Evolutionary conservation across 805 yeast genomes (phyloP).

Genomic region (Saccharomycopsis oosterbeekiorum): DNA sequence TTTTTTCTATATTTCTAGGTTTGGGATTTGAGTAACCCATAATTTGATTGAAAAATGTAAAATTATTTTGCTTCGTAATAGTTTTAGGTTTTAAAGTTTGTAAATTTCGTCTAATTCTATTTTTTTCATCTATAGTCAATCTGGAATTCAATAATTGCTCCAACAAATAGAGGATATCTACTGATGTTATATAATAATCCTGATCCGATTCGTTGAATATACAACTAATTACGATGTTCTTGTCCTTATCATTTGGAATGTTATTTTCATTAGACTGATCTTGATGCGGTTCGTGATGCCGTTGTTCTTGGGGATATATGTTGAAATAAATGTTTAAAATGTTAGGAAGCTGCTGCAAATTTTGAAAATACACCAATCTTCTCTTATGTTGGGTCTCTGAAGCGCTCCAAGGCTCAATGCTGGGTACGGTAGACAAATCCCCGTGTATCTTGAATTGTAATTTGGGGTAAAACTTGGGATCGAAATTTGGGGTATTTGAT

Average conservation of each 20-base stretch:
- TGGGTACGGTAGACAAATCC: constrained; percentile 19
- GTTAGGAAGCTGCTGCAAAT: neutral
- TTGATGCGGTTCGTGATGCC: neutral
- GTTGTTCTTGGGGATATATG: constrained; percentile 20
- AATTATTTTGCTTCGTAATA: constrained; percentile 34
- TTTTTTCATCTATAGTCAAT: constrained; percentile 60
- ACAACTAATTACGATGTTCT: constrained; percentile 38
- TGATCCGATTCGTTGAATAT: constrained; percentile 42
- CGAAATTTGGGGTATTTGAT: neutral
- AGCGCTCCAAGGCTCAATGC: constrained; percentile 38
- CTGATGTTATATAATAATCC: constrained; percentile 44
- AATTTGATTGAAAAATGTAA: constrained; percentile 34
- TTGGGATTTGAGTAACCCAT: constrained; percentile 56
- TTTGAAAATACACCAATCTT: constrained; percentile 38
- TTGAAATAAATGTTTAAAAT: constrained; percentile 21
- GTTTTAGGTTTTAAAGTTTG: constrained; percentile 56
- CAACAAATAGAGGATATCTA: constrained; percentile 47
- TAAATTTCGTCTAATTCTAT: constrained; percentile 55
- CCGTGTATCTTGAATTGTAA: constrained; percentile 4
- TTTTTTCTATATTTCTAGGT: constrained; percentile 63
- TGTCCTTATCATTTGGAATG: neutral
- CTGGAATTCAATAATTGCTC: constrained; percentile 39
- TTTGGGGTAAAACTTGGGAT: constrained; percentile 1
- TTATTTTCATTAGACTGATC: neutral
- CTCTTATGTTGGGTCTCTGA: constrained; percentile 35